A percentile compares a stretch with the other conserved stretches of the same genome.
phyloP scores from a whole-genome alignment of 768 basidiomycete species.

The Auriscalpium microsporum region DNA sequence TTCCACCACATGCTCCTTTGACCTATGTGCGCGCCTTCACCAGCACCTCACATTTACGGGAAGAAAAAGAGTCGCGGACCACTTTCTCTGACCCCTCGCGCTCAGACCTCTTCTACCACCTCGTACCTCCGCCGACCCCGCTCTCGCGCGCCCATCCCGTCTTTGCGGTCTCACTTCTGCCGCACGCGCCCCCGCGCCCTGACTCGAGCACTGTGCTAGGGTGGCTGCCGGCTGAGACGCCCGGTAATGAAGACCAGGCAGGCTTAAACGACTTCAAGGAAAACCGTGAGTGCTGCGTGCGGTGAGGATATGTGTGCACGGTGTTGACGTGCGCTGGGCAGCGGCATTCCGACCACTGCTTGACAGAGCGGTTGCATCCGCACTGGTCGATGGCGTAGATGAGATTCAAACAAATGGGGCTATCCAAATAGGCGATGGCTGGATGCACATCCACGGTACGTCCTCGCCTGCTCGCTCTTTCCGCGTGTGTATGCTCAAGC shows the following conservation, averaged over 20 bases:
- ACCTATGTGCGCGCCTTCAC: not conserved
- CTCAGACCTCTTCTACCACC: slow-evolving; percentile 12
- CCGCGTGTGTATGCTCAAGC: not conserved
- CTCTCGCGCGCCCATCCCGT: slow-evolving; percentile 3
- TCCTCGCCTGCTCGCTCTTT: not conserved
- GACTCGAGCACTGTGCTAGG: slow-evolving; percentile 11
- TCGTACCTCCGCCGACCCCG: slow-evolving; percentile 8
- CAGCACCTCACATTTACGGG: no score
- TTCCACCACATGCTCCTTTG: not conserved
- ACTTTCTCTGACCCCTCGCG: slow-evolving; percentile 13
- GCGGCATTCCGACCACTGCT: slow-evolving; percentile 52
- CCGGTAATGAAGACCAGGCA: slow-evolving; percentile 30
- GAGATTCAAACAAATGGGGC: slow-evolving; percentile 60
- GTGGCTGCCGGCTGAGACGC: slow-evolving; percentile 14
- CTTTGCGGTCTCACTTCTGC: slow-evolving; percentile 13
- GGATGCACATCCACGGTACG: slow-evolving; percentile 76
- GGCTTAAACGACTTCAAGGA: slow-evolving; percentile 64
- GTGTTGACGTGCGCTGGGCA: slow-evolving; percentile 19
- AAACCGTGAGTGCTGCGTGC: slow-evolving; percentile 44
- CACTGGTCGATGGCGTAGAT: slow-evolving; percentile 49
- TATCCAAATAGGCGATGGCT: slow-evolving; percentile 55
- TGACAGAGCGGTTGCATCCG: slow-evolving; percentile 48
- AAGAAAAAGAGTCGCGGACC: not conserved
- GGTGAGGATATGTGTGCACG: not conserved
- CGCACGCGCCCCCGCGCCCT: slow-evolving; percentile 5